Evolutionary conservation across 2,329 filamentous ascomycete genomes (phyloP).

Genomic region (Myriosclerotinia duriaeana): DNA sequence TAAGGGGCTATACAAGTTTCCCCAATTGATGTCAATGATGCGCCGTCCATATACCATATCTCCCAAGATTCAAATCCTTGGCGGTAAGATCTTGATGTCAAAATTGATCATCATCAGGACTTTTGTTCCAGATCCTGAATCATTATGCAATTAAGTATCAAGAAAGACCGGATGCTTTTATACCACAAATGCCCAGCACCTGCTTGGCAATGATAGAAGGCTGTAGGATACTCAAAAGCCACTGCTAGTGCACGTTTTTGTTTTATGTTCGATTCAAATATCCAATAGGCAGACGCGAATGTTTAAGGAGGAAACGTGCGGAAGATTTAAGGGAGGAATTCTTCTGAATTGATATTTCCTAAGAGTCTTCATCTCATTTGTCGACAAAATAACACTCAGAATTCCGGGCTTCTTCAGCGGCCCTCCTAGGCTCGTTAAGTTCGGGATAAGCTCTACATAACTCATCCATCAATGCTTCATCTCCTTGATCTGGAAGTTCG

Average conservation of each 20-base stretch:
- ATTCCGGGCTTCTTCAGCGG: background rate
- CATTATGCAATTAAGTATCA: no score
- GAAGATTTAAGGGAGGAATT: no score
- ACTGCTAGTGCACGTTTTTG: background rate
- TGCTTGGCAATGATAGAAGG: background rate
- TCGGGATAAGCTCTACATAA: background rate
- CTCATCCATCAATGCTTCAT: background rate
- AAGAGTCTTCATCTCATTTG: background rate
- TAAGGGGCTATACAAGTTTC: background rate
- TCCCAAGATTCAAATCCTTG: no score
- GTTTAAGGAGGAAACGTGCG: no score
- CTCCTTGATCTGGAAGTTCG: background rate
- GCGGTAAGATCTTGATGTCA: background rate
- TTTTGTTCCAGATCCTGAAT: no score
- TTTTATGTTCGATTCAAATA: background rate
- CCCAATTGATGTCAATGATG: background rate
- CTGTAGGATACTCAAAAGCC: background rate
- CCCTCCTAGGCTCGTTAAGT: background rate
- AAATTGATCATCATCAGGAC: no score
- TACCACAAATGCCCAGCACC: no score
- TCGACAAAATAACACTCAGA: background rate
- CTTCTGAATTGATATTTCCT: background rate
- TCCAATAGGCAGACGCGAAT: no score
- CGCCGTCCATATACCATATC: background rate
- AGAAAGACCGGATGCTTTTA: no score